A percentile compares a stretch with the other conserved stretches of the same genome.
These are phyloP conservation scores for Monosporascus ibericus DNA, from an alignment of 2,329 filamentous ascomycete species.

Conservation along the genomic window DNA sequence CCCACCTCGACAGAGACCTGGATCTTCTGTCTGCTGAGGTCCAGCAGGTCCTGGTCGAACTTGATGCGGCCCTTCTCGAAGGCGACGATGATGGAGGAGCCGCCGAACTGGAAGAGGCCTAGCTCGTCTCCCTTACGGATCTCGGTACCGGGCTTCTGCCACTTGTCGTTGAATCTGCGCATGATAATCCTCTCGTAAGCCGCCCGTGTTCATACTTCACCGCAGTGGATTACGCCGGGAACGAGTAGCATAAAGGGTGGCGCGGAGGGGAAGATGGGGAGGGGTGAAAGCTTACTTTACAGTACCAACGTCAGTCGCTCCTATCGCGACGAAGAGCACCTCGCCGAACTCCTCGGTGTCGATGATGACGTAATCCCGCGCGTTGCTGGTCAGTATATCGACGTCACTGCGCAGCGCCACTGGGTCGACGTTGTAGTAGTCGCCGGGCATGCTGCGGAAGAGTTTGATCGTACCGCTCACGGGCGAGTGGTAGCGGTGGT, in stretches of 20 bases:
- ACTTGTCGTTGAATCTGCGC: slow-evolving; percentile 28
- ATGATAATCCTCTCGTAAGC: too few species aligned
- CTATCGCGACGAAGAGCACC: slow-evolving; percentile 36
- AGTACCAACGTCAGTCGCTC: slow-evolving; percentile 32
- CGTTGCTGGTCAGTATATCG: slow-evolving; percentile 32
- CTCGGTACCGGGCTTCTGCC: slow-evolving; percentile 19
- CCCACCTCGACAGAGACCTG: slow-evolving; percentile 32
- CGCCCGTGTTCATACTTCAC: too few species aligned
- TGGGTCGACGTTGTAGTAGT: slow-evolving; percentile 38
- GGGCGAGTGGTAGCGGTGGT: slow-evolving; percentile 39
- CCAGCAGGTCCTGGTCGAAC: slow-evolving; percentile 31
- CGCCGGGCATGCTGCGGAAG: slow-evolving; percentile 32
- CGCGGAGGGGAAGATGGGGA: neutral
- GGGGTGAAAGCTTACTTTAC: slow-evolving; percentile 26
- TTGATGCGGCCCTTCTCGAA: slow-evolving; percentile 30
- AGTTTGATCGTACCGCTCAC: slow-evolving; percentile 31
- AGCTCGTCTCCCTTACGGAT: slow-evolving; percentile 34
- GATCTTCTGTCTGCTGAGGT: slow-evolving; percentile 25
- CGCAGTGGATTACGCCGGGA: too few species aligned
- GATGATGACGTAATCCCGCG: slow-evolving; percentile 30
- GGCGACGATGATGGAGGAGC: slow-evolving; percentile 33
- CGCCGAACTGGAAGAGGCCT: slow-evolving; percentile 34
- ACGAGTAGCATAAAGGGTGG: too few species aligned
- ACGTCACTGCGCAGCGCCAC: slow-evolving; percentile 23
- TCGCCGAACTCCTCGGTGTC: slow-evolving; percentile 32